Conservation (phyloP, 2,329 filamentous ascomycete species). For the Colletotrichum tofieldiae region DNA sequence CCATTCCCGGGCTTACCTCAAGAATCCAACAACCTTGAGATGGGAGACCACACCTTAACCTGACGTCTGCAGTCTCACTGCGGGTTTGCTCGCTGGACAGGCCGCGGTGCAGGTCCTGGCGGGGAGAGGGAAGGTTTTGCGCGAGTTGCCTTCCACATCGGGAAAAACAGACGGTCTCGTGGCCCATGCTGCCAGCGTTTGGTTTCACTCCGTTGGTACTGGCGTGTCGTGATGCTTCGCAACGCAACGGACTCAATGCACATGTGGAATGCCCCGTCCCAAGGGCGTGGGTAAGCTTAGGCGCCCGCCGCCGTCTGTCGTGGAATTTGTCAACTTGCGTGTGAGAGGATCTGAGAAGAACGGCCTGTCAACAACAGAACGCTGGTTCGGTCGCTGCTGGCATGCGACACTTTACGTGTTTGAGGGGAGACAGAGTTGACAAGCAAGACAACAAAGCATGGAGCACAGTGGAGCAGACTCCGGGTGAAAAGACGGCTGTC, state of each 20-base stretch:
- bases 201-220: constrained; percentile 5
- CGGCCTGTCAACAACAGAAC: constrained; percentile 6
- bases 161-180: constrained; percentile 1
- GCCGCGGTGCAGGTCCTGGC: background rate
- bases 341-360: background rate
- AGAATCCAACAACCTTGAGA: constrained; percentile 16
- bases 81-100: background rate
- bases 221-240: background rate
- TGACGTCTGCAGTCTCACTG: background rate
- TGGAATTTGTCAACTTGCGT: constrained; percentile 9
- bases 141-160: constrained; percentile 24
- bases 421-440: constrained; percentile 28
- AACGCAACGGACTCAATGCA: background rate
- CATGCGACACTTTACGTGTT: constrained; percentile 31
- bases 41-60: constrained; percentile 20
- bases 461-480: constrained; percentile 13
- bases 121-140: background rate
- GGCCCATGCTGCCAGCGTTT: background rate
- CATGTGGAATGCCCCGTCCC: constrained; percentile 5
- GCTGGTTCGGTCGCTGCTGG: constrained; percentile 11
- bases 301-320: too few relatives aligned
- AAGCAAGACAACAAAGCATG: constrained; percentile 25
- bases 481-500: background rate
- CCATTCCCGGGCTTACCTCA: background rate
- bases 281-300: constrained; percentile 31